Evolutionary conservation across 2,329 filamentous ascomycete species (phyloP).

Genomic region (Ophiostoma sp.): DNA sequence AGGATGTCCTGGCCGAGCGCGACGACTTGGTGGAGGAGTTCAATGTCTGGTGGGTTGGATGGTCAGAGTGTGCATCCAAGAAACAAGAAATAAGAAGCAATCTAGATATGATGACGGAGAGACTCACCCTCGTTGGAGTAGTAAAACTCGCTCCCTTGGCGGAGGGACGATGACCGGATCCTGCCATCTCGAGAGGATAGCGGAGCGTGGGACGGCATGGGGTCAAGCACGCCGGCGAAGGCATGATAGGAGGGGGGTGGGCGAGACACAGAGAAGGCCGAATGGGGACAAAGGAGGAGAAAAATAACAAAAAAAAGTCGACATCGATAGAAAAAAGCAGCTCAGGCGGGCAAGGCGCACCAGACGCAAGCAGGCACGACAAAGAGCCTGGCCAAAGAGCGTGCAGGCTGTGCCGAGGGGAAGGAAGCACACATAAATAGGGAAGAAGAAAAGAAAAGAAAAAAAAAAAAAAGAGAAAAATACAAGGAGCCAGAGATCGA

Average conservation of each 20-base stretch:
- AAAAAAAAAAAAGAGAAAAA: background rate
- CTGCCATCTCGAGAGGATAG: conserved; percentile 41
- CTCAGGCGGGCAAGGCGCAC: conserved; percentile 10
- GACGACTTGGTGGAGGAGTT: conserved; percentile 75
- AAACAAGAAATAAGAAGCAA: background rate
- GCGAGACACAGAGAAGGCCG: background rate
- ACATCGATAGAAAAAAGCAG: background rate
- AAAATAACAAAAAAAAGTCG: background rate
- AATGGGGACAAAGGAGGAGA: background rate
- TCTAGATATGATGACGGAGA: background rate
- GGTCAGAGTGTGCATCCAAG: background rate
- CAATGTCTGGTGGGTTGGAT: conserved; percentile 62
- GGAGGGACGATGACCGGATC: conserved; percentile 34
- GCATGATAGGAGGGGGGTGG: conserved; percentile 38
- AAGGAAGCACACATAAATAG: too few relatives aligned
- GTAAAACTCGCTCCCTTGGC: conserved; percentile 44
- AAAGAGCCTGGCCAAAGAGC: background rate
- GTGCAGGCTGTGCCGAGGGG: background rate
- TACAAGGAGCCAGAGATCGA: background rate
- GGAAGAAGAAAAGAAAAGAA: too few relatives aligned
- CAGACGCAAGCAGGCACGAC: conserved; percentile 2
- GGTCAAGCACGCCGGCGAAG: conserved; percentile 38
- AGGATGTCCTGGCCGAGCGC: conserved; percentile 66
- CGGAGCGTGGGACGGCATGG: conserved; percentile 42
- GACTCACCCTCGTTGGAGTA: conserved; percentile 62